Evolutionary conservation across 192 early-diverging fungal species (phyloP), one percentile per base, ranked within the genome.

Genomic region (Fimicolochytrium jonesii): DNA sequence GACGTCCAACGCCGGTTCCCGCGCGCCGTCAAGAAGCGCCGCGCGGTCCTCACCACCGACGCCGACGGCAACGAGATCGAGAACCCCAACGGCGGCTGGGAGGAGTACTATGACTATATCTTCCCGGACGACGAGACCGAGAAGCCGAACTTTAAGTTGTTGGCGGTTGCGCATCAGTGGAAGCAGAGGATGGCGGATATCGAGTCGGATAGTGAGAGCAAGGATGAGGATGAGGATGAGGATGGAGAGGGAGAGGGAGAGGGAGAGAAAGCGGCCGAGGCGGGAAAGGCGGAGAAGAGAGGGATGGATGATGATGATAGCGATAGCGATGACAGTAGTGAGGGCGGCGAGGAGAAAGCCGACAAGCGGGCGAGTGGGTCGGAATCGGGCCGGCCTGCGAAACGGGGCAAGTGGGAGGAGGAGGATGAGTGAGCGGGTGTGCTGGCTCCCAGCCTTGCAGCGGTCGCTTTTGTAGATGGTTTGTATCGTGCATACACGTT

Each of bases 51-150:
- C 22, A 85, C 83, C 42, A 75, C 80, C 57, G 86, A 85, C 28
- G 77, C 68, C 11, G 80, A 76, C 20, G 80, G 64, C 23, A 78
- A 78, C 46, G 77, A 77, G 29, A 55, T n/a, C n/a, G n/a, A n/a
- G n/a, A n/a, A n/a, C n/a, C n/a, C n/a, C n/a, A n/a, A n/a, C n/a
- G 71, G 58, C 29, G 82, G 88, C 23, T 84, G 89, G 86, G 97
- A 99, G 69, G 97, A 99, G 81, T 99, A 95, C 84, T 92, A 90
- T 79, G 95, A 98, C 64, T 98, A 98, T 71, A 88, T 99, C 48
- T 99, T 96, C 73, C 93, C 94, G 29, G 97, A 99, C 56, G 97
- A 99, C 61, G 87, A 94, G 62, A 78, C 78, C 5, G 88, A 94
- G 47, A 81, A 85, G 33, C 83, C 92, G 7, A 88, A 88, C 66